Conservation (phyloP, 1,139 yeast genomes). For the Pichia sp. region DNA sequence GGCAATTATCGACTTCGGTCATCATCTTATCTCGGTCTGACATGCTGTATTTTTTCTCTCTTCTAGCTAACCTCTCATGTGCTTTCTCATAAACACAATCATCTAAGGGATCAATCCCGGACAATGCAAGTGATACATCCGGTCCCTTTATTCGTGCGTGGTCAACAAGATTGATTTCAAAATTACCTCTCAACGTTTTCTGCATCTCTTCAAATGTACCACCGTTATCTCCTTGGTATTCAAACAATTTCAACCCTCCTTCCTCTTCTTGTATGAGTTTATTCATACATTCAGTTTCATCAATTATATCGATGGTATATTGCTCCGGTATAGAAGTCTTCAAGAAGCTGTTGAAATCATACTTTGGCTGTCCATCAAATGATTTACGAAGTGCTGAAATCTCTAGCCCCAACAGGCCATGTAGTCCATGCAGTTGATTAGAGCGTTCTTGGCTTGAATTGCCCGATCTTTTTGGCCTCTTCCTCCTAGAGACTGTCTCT, state of each 20-base stretch:
- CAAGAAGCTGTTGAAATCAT: slow-evolving; percentile 24
- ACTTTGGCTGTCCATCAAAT: slow-evolving; percentile 11
- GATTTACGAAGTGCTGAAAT: slow-evolving; percentile 6
- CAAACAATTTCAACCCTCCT: slow-evolving; percentile 4
- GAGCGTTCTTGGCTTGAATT: too few relatives aligned
- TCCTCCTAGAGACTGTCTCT: too few relatives aligned
- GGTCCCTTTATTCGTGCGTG: slow-evolving; percentile 9
- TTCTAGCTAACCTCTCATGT: slow-evolving; percentile 41
- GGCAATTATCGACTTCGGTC: slow-evolving; percentile 36
- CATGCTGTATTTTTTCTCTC: slow-evolving; percentile 40
- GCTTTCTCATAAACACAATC: slow-evolving; percentile 14
- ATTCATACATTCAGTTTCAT: slow-evolving; percentile 4
- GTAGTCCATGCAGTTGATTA: background rate
- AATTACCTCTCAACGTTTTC: slow-evolving; percentile 4
- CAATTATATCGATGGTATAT: slow-evolving; percentile 17
- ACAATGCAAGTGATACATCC: background rate
- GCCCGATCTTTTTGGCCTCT: too few relatives aligned
- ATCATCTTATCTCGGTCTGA: slow-evolving; percentile 36
- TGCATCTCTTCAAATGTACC: slow-evolving; percentile 11
- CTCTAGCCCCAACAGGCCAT: slow-evolving; percentile 8
- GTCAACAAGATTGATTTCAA: slow-evolving; percentile 11
- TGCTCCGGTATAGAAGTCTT: slow-evolving; percentile 19
- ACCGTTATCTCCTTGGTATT: background rate
- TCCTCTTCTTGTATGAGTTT: background rate
- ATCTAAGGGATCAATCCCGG: slow-evolving; percentile 19